Base-by-base conservation (phyloP, 495 filamentous ascomycete species). In the Penicillium tannophilum region DNA sequence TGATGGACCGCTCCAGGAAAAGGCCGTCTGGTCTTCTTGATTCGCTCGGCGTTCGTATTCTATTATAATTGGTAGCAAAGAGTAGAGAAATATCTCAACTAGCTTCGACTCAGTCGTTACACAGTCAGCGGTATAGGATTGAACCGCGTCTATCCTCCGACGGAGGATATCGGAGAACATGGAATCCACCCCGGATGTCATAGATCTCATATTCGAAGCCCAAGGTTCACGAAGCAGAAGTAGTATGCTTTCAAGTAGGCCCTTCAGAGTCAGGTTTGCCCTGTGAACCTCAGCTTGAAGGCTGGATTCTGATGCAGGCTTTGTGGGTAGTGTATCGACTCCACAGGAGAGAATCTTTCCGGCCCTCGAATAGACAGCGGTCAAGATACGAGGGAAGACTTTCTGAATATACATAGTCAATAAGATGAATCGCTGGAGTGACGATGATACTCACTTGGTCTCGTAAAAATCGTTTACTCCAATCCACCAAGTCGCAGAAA, bases 191-290 rank as follows among this genome's bases (percentile, higher is more conserved):
- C 16, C 12, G 6, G 6, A 33, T 19, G 16, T 17, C 26, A 11
- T 8, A 3, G 6, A 1, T 16, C 1, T 35, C n/a, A 17, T 4
- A 31, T 14, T n/a, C 9, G 12, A 12, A 30, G 48, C 48, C 48
- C 48, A 51, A 17, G 48, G 48, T 6, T 51, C 48, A 20, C 48
- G 48, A 35, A 51, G 26, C 4, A 51, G 10, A 20, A 51, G 48
- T 6, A 35, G 9, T 2, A 7, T 33, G 9, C 11, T 33, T 20
- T 51, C 16, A 33, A 51, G 48, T 19, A 51, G 28, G 6, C n/a
- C 28, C 28, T 33, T 51, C 48, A 51, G 17, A 51, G n/a, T 7
- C 12, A 30, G 28, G 17, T 51, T 6, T 19, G 28, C 48, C 7
- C 1, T 35, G 16, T 51, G 3, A 4, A 51, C 14, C 14, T 51